Evolutionary conservation across 2,329 filamentous ascomycete genomes (phyloP).

Genomic region (Nothopassalora personata): DNA sequence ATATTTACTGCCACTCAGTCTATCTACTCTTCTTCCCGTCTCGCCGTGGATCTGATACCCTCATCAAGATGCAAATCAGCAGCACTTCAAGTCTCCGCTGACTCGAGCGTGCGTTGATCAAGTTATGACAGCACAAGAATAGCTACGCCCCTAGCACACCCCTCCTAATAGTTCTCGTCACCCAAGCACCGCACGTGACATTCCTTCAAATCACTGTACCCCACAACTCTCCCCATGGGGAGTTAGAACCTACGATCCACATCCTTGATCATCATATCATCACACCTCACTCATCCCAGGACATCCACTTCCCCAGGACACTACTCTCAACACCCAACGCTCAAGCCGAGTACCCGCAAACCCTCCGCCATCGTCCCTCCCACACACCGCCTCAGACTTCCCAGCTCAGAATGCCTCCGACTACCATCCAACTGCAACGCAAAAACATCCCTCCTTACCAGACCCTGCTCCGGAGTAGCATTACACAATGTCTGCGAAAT

Average conservation of each 20-base stretch:
- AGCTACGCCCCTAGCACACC: background rate
- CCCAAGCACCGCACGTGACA: background rate
- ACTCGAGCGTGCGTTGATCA: background rate
- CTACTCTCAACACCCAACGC: background rate
- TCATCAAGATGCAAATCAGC: background rate
- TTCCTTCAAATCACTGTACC: background rate
- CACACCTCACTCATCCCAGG: no score
- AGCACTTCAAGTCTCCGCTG: background rate
- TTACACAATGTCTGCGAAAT: background rate
- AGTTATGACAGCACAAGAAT: background rate
- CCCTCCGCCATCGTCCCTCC: background rate
- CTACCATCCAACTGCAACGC: background rate
- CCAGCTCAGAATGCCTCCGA: background rate
- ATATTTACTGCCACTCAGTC: background rate
- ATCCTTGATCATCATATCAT: background rate
- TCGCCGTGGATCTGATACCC: background rate
- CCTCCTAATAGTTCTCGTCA: background rate
- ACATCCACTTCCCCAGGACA: background rate
- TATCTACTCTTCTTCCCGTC: background rate
- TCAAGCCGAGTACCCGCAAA: background rate
- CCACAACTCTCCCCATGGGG: background rate
- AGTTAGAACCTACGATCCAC: background rate
- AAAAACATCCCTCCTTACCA: background rate
- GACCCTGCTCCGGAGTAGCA: background rate
- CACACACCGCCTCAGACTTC: background rate